Evolutionary conservation across 2,329 filamentous ascomycete genomes (phyloP), one percentile per base, ranked within the genome.

Genomic region (Ceratocystis papillata): DNA sequence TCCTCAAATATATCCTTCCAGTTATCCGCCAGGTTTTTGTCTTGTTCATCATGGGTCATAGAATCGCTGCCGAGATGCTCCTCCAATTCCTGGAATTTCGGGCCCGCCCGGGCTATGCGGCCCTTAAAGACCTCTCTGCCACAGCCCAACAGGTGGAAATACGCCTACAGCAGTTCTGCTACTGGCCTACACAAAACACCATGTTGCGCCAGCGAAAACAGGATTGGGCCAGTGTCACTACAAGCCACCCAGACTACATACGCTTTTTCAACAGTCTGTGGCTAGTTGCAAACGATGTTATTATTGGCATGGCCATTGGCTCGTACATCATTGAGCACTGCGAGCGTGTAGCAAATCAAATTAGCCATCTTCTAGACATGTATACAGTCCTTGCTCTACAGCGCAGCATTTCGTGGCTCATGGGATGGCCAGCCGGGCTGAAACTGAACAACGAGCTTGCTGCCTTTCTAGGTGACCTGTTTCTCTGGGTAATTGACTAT

Each of bases 191-290:
- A 76, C 93, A 99, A 74, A 96, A 97, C 73, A 82, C 93, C 55
- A 97, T 91, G 17, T 76, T 99, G 60, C 87, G 92, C n/a, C 86
- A 89, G 72, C 83, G 92, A 48, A 95, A 96, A 73, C 86, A 87
- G 69, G 90, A 96, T 71, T 97, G 94, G 93, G 89, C 91, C 67
- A 97, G 93, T 74, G 88, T 97, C 65, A 96, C 92, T 0, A 94
- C 88, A 61, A 96, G 88, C 71, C 93, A 99, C 75, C 90, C 93
- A 0, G 94, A 99, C 75, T 99, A 99, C 74, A 99, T 99, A 70
- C 88, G 94, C 17, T 99, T 99, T 76, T 99, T 97, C 78, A 99
- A 99, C 75, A 96, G 91, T 72, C 79, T 99, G 3, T 99, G 94
- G 94, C 87, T 99, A 7, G 94, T 99, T 25, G 92, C 92, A 37